Evolutionary conservation across 1,284 basidiomycete species (phyloP).

Genomic region (Somion occarium): DNA sequence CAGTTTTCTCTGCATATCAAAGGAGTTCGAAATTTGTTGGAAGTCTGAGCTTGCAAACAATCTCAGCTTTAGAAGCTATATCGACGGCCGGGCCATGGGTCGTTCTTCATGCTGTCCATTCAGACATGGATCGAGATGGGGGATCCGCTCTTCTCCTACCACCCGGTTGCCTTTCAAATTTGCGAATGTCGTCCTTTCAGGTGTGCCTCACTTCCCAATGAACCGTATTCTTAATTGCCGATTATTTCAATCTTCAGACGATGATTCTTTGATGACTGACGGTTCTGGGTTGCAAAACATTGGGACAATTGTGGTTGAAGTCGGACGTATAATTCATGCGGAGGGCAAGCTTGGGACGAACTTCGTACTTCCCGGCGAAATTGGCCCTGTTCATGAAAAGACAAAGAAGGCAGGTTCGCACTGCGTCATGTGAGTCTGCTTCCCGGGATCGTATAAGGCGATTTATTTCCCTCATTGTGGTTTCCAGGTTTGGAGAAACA

Average conservation of each 20-base stretch:
- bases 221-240: neutral
- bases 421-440: constrained; percentile 8
- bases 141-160: neutral
- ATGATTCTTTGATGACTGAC: constrained; percentile 1
- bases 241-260: neutral
- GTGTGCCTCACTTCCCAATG: neutral
- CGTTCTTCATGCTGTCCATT: neutral
- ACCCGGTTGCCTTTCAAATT: neutral
- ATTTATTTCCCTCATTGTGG: no score
- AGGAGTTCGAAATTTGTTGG: constrained; percentile 1
- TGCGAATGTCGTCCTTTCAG: neutral
- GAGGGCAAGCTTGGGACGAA: neutral
- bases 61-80: neutral
- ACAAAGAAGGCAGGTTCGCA: constrained; percentile 10
- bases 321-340: neutral
- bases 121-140: neutral
- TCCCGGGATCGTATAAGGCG: neutral
- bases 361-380: neutral
- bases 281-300: neutral
- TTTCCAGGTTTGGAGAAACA: constrained; percentile 4
- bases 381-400: constrained; percentile 9
- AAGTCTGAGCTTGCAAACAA: neutral
- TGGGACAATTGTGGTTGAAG: constrained; percentile 3
- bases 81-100: neutral
- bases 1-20: no score